Evolutionary conservation across 2,329 filamentous ascomycete genomes (phyloP), one percentile per base, ranked within the genome.

Genomic region (Sporothrix schenckii): DNA sequence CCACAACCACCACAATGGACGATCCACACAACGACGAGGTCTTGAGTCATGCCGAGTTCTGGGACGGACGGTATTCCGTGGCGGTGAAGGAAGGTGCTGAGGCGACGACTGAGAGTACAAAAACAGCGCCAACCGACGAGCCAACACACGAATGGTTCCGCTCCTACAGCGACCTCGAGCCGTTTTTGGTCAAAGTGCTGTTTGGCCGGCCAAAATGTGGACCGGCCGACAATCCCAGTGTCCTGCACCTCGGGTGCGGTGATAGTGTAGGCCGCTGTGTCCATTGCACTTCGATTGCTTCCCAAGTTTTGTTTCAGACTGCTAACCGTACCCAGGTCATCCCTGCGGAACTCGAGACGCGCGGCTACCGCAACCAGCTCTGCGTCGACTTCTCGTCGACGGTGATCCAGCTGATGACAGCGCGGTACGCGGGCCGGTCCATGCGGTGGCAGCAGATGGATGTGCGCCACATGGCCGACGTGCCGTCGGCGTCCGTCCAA

Each of bases 181-280:
- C 80, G 0, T 87, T 86, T 72, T 80, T 88, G 54, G 72, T 77
- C 30, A 76, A 74, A 16, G 78, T 82, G 72, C 77, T 87, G 21
- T 83, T 85, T 69, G 67, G 76, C 7, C 47, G 34, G 1, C 69
- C 72, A 1, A 71, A 75, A 0, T 74, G 75, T 19, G 72, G 72
- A 11, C 72, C 80, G 0, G 73, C 77, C 0, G 75, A 77, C n/a
- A 74, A 78, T 19, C 83, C 83, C 0, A 71, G 76, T 13, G 82
- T 88, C n/a, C 74, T 88, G 16, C 86, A 88, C 76, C 78, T 88
- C 4, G 86, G 86, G 0, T 87, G 82, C 10, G 86, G 86, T 9
- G 85, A 88, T 19, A 47, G 39, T 47, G 58, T 61, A 16, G 1
- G 58, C 24, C 24, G 24, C 24, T 24, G 24, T 24, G 24, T 24